These are phyloP conservation scores for Globisporangium radiosum DNA, from an alignment of 352 stramenopile genomes.

Conservation along the genomic window DNA sequence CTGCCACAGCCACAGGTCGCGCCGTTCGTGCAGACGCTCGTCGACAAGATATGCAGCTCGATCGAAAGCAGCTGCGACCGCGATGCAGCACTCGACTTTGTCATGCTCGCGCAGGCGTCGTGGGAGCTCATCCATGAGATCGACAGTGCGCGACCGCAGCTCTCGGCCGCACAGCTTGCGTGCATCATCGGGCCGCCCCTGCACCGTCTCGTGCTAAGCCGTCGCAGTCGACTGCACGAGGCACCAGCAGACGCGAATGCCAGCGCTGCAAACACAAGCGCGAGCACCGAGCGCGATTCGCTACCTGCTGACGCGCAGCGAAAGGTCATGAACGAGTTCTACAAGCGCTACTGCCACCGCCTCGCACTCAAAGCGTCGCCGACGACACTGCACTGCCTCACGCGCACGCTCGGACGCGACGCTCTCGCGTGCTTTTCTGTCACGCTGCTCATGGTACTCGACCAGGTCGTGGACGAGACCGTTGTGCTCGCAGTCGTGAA, in stretches of 20 bases:
- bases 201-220: constrained; percentile 24
- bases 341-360: constrained; percentile 45
- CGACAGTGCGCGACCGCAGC: constrained; percentile 12
- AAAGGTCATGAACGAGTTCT: constrained; percentile 59
- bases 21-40: constrained; percentile 14
- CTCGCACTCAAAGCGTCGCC: constrained; percentile 33
- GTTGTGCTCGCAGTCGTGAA: constrained; percentile 31
- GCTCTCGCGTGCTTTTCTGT: constrained; percentile 45
- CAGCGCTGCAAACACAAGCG: too few relatives aligned
- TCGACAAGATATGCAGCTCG: constrained; percentile 32
- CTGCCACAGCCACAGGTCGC: background rate
- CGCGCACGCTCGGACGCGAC: constrained; percentile 40
- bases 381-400: constrained; percentile 42
- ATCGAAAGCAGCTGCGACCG: constrained; percentile 21
- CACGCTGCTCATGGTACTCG: constrained; percentile 51
- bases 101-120: constrained; percentile 41
- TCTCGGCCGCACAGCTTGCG: constrained; percentile 10
- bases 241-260: too few relatives aligned
- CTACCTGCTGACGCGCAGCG: constrained; percentile 20
- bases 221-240: constrained; percentile 22
- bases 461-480: constrained; percentile 21
- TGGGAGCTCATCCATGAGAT: constrained; percentile 55
- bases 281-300: background rate
- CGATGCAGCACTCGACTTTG: constrained; percentile 27
- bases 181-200: constrained; percentile 30